Conservation (phyloP, 225 moss, liverwort and hornwort genomes). For the Sphagnum tenellum region DNA sequence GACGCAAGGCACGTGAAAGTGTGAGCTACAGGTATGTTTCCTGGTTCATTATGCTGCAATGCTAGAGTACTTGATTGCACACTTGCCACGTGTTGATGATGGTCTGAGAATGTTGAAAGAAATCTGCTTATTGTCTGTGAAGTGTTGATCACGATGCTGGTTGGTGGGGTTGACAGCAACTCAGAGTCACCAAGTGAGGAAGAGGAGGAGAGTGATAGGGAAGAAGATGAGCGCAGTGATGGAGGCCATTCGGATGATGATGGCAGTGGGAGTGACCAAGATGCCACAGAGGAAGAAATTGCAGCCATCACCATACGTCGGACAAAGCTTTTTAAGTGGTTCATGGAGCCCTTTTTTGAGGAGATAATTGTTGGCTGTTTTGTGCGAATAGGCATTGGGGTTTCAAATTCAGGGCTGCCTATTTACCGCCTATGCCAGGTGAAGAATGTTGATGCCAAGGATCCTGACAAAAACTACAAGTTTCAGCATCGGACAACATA, state of each 20-base stretch:
- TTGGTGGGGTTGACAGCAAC: constrained; percentile 31
- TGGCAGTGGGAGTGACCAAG: constrained; percentile 51
- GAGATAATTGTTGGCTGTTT: constrained; percentile 63
- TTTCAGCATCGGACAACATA: constrained; percentile 89
- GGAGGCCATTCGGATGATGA: constrained; percentile 73
- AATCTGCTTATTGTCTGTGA: no score
- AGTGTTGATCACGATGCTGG: no score
- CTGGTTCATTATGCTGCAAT: no score
- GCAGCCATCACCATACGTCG: constrained; percentile 82
- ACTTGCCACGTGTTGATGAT: no score
- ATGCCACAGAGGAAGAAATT: constrained; percentile 61
- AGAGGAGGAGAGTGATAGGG: constrained; percentile 82
- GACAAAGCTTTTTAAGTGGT: constrained; percentile 96
- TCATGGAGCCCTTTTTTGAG: constrained; percentile 96
- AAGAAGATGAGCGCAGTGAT: constrained; percentile 77
- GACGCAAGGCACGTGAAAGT: constrained; percentile 42
- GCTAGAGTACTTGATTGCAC: no score
- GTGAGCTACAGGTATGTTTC: constrained; percentile 39
- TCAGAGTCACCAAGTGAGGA: constrained; percentile 78
- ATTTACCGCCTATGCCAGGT: constrained; percentile 92
- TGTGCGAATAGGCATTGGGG: constrained; percentile 92
- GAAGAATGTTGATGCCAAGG: constrained; percentile 84
- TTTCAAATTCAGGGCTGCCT: constrained; percentile 56
- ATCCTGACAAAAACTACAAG: constrained; percentile 87
- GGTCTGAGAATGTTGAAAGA: no score